These are phyloP conservation scores for Boletus sensibilis DNA, from an alignment of 768 basidiomycete species.

Conservation along the genomic window DNA sequence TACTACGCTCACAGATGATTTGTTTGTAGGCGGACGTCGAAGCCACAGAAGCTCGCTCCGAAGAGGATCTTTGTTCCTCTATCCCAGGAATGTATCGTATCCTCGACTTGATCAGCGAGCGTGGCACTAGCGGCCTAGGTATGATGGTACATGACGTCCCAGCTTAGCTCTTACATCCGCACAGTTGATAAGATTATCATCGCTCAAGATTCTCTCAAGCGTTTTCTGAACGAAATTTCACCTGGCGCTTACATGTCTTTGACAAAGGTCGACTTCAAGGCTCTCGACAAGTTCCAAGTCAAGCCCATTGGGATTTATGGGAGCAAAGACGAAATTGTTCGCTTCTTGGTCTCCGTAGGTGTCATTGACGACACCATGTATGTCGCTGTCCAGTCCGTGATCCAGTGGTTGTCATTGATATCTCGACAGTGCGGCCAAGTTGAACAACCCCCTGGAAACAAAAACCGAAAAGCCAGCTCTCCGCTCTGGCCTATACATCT, in stretches of 20 bases:
- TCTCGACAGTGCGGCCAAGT: slow-evolving; percentile 10
- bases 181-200: slow-evolving; percentile 66
- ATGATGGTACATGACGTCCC: slow-evolving; percentile 4
- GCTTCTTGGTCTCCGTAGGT: slow-evolving; percentile 41
- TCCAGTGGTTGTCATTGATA: not conserved
- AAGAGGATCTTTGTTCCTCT: slow-evolving; percentile 27
- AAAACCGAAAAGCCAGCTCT: slow-evolving; percentile 27
- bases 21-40: slow-evolving; percentile 20
- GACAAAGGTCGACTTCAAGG: slow-evolving; percentile 57
- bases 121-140: slow-evolving; percentile 53
- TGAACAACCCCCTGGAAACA: slow-evolving; percentile 5
- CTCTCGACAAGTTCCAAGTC: slow-evolving; percentile 44
- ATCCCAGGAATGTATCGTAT: slow-evolving; percentile 51
- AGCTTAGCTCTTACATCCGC: not conserved
- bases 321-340: slow-evolving; percentile 48
- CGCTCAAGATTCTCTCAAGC: slow-evolving; percentile 47
- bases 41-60: slow-evolving; percentile 5
- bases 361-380: slow-evolving; percentile 42
- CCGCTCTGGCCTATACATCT: slow-evolving; percentile 52
- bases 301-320: slow-evolving; percentile 59
- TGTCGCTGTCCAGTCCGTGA: slow-evolving; percentile 15
- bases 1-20: not conserved
- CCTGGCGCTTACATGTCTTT: slow-evolving; percentile 55
- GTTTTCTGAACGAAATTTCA: slow-evolving; percentile 46
- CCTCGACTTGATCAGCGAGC: slow-evolving; percentile 52